Evolutionary conservation across 208 protist species (phyloP), one percentile per base, ranked within the genome.

Genomic region (Crithidia mellificae): DNA sequence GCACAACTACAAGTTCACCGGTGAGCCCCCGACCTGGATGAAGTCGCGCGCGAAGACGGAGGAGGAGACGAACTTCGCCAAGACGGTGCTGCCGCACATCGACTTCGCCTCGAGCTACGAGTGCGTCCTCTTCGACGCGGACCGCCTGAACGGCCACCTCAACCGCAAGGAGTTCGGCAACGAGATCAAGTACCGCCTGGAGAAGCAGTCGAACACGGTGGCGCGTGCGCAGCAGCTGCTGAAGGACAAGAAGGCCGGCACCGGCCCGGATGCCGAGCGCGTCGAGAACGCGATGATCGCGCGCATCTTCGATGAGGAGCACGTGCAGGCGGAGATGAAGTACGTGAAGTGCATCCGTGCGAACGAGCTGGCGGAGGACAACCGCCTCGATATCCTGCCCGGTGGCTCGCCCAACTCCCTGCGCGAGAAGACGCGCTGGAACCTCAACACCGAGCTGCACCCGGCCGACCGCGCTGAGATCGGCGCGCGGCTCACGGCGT

Each of bases 151-250:
- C 77, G 66, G 70, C 1, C 34, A 75, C 56, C 77, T 94, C 39
- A 92, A 92, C 77, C 88, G 88, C 61, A 94, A 94, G 73, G 88
- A 94, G 77, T 94, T 94, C 72, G 88, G 85, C 47, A 94, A 94
- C 62, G 88, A 94, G 77, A 82, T 91, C 63, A 82, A 76, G 62
- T 88, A 81, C 67, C 88, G 88, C 32, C 76, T 94, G 24, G 88
- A 94, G 76, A 94, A 94, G 76, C 88, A 94, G 74, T 72, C 85
- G 56, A 94, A 94, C 80, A 92, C 84, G 24, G 88, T 94, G 32
- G 85, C 85, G 38, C 85, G 88, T 44, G 85, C 84, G n/a, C 85
- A 94, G 82, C 84, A 90, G 78, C 72, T 94, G 47, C 52, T 92
- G 34, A 89, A 90, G 72, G 81, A 88, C 57, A 78, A 75, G 50